Base-by-base conservation (phyloP, 345 rosid genomes). In the Reutealis trisperma region DNA sequence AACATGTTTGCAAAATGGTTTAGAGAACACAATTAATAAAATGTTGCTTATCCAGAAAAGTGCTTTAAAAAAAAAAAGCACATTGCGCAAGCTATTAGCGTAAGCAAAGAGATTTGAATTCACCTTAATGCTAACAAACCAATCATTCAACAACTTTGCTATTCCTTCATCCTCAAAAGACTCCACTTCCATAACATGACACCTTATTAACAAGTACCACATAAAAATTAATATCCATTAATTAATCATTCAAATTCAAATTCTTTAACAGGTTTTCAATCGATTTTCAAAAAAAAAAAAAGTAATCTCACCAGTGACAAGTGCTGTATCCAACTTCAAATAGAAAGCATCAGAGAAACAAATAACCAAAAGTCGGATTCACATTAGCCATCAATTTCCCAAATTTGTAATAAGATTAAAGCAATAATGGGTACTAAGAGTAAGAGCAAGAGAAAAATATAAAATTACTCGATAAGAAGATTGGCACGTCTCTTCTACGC, bases 151-250 rank as follows among this genome's bases (percentile, higher is more conserved):
- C 83, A 90, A 82, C 82, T 91, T 92, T 15, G 96, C 98, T 60
- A 85, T 93, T 70, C 74, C 91, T 79, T 89, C 96, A 78, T 87
- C 78, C 85, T 95, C 96, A 63, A 93, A 92, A 49, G 99, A 95
- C 86, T 95, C 99, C 49, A 86, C 93, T 87, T 95, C 97, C 98
- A 95, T 93, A 61, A 90, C 99, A 88, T 95, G 99, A 71, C 99
- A 93, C 99, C 99, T 95, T 76, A 70, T 41, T 72, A 34, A 75
- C 44, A 30, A 41, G 74, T 45, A 13, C 1, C 58, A 52, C 30
- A 24, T 37, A 24, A n/a, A n/a, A n/a, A 68, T 22, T 11, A 47
- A 45, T 13, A 68, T 13, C 32, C 34, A 66, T 64, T 19, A 22
- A 22, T 58, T 47, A 15, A 59, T 58, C 42, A 78, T 64, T 73